These are phyloP conservation scores for Podaxis mareebaensis DNA, from an alignment of 768 basidiomycete genomes.

Conservation along the genomic window DNA sequence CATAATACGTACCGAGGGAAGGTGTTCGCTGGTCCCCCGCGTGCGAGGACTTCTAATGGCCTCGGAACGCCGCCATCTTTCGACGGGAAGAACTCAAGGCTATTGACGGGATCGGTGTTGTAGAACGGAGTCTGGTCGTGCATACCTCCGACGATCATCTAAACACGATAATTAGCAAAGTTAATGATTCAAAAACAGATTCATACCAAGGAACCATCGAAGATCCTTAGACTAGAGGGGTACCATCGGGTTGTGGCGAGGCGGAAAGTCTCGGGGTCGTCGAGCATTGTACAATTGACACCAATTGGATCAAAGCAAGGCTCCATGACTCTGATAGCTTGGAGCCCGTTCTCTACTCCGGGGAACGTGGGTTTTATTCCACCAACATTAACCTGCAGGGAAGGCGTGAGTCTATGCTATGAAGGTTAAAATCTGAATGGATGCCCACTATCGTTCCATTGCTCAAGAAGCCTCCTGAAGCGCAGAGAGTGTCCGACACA, in stretches of 20 bases:
- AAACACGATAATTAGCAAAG: background rate
- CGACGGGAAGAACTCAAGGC: conserved; percentile 39
- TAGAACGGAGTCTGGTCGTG: conserved; percentile 51
- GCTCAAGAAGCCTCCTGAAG: conserved; percentile 40
- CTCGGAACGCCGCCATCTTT: conserved; percentile 37
- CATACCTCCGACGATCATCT: conserved; percentile 31
- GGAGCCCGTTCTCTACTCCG: conserved; percentile 32
- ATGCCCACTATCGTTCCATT: conserved; percentile 39
- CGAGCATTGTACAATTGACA: conserved; percentile 34
- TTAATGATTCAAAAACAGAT: conserved; percentile 16
- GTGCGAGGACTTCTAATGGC: conserved; percentile 27
- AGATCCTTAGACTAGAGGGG: conserved; percentile 35
- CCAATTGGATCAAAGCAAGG: conserved; percentile 35
- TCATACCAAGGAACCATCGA: conserved; percentile 34
- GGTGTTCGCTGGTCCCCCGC: conserved; percentile 28
- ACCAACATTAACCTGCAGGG: conserved; percentile 29
- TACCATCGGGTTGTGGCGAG: conserved; percentile 42
- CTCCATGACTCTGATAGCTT: conserved; percentile 37
- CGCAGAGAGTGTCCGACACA: conserved; percentile 41
- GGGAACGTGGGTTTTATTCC: conserved; percentile 29
- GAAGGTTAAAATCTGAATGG: conserved; percentile 5
- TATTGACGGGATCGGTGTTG: conserved; percentile 57
- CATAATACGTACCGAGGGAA: conserved; percentile 27
- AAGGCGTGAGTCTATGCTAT: background rate
- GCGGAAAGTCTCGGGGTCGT: conserved; percentile 34